Conservation (phyloP, 345 rosid genomes). For the Odontarrhena argentea region DNA sequence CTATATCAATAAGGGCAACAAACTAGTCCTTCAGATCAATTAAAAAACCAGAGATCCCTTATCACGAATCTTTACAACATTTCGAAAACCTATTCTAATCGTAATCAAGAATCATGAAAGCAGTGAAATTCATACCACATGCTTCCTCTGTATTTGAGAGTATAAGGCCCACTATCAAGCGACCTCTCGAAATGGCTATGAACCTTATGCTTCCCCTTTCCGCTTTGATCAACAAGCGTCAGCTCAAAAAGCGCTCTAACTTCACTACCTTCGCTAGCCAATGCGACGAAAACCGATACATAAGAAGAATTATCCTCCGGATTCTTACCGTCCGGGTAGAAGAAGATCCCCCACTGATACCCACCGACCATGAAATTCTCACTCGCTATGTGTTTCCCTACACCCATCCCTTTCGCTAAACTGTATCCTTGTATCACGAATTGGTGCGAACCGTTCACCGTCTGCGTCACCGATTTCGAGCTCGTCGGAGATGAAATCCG, state of each 20-base stretch:
- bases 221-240: slow-evolving; percentile 88
- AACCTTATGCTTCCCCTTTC: slow-evolving; percentile 82
- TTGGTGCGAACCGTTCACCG: slow-evolving; percentile 82
- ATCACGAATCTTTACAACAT: background rate
- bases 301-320: slow-evolving; percentile 72
- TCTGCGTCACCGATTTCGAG: slow-evolving; percentile 72
- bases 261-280: slow-evolving; percentile 90
- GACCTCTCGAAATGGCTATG: slow-evolving; percentile 93
- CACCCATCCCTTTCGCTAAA: slow-evolving; percentile 80
- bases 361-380: slow-evolving; percentile 91
- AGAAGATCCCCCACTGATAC: slow-evolving; percentile 91
- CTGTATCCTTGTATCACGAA: slow-evolving; percentile 85
- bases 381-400: slow-evolving; percentile 84
- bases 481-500: slow-evolving; percentile 43
- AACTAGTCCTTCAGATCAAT: background rate
- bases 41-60: background rate
- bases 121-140: slow-evolving; percentile 68
- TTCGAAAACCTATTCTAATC: background rate
- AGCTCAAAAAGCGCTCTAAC: slow-evolving; percentile 92
- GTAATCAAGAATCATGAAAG: background rate
- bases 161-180: slow-evolving; percentile 81
- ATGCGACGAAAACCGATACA: slow-evolving; percentile 84
- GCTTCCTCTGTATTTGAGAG: slow-evolving; percentile 83
- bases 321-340: slow-evolving; percentile 93
- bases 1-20: background rate